Percentiles rank a stretch among this genome's conserved stretches.
Conservation (phyloP, 2,329 filamentous ascomycete genomes). For the Claviceps cyperi region DNA sequence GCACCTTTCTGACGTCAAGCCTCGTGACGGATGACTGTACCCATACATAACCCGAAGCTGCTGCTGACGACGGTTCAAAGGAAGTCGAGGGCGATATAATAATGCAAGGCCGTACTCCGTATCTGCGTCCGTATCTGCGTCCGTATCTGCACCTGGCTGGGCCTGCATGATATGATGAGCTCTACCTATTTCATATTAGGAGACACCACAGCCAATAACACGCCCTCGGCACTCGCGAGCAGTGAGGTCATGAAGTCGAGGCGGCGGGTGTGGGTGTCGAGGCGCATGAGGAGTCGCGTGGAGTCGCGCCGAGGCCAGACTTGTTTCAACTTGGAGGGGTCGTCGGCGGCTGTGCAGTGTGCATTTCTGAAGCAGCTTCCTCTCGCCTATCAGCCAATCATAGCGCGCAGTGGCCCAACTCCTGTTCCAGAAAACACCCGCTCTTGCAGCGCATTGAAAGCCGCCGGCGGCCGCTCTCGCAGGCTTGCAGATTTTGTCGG, state of each 20-base stretch:
- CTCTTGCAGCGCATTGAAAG: background rate
- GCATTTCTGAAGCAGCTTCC: background rate
- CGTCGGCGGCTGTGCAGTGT: background rate
- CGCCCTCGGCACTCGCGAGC: too few relatives aligned
- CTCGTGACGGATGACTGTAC: too few relatives aligned
- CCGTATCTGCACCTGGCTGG: background rate
- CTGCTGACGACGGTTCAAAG: too few relatives aligned
- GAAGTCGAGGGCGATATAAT: too few relatives aligned
- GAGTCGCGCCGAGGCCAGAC: background rate
- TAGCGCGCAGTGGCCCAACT: constrained; percentile 8
- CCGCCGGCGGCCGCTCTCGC: background rate
- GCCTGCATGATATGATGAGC: background rate
- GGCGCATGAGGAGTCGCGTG: too few relatives aligned
- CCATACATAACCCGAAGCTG: too few relatives aligned
- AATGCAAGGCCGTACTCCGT: too few relatives aligned
- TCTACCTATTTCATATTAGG: too few relatives aligned
- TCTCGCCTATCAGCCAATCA: constrained; percentile 17
- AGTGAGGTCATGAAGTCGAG: too few relatives aligned
- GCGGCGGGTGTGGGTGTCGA: too few relatives aligned
- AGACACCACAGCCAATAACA: background rate
- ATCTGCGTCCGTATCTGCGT: too few relatives aligned
- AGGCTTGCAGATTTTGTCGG: background rate
- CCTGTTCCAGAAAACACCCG: constrained; percentile 1
- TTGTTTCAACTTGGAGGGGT: background rate
- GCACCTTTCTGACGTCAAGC: too few relatives aligned